Conservation (phyloP, 495 filamentous ascomycete genomes). For the Penicillium bialowiezense region DNA sequence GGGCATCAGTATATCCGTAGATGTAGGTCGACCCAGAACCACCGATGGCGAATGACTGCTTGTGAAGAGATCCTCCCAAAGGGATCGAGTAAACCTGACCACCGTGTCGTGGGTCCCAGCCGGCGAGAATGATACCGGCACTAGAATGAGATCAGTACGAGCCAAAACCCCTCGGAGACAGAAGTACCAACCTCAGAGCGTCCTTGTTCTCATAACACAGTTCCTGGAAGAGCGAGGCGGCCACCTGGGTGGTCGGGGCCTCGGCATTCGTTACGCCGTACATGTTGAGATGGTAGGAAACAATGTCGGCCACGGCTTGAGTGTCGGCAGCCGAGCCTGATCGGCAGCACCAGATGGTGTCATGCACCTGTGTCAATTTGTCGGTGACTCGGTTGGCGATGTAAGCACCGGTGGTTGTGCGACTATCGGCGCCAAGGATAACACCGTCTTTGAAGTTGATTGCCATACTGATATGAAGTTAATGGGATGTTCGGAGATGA, state of each 20-base stretch:
- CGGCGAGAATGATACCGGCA: conserved; percentile 96
- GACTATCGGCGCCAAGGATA: conserved; percentile 91
- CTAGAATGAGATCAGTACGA: conserved; percentile 36
- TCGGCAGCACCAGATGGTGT: conserved; percentile 99
- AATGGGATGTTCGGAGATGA: conserved; percentile 11
- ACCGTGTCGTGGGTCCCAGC: conserved; percentile 88
- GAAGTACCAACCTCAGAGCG: conserved; percentile 60
- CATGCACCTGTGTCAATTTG: conserved; percentile 97
- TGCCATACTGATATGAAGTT: conserved; percentile 49
- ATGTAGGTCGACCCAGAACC: conserved; percentile 98
- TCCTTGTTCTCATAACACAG: conserved; percentile 98
- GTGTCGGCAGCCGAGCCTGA: conserved; percentile 97
- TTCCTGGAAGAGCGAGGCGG: conserved; percentile 94
- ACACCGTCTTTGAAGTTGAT: conserved; percentile 98
- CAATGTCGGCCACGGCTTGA: conserved; percentile 96
- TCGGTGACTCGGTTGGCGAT: conserved; percentile 99
- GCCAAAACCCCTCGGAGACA: background rate
- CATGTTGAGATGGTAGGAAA: conserved; percentile 91
- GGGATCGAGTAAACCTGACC: conserved; percentile 98
- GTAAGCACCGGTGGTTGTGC: conserved; percentile 98
- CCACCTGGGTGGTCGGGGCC: conserved; percentile 87
- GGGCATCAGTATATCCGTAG: conserved; percentile 94
- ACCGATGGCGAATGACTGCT: conserved; percentile 92
- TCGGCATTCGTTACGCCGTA: conserved; percentile 85
- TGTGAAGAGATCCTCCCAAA: conserved; percentile 93